phyloP scores from a whole-genome alignment of 352 stramenopile species.

The Phytopythium mirpurense region DNA sequence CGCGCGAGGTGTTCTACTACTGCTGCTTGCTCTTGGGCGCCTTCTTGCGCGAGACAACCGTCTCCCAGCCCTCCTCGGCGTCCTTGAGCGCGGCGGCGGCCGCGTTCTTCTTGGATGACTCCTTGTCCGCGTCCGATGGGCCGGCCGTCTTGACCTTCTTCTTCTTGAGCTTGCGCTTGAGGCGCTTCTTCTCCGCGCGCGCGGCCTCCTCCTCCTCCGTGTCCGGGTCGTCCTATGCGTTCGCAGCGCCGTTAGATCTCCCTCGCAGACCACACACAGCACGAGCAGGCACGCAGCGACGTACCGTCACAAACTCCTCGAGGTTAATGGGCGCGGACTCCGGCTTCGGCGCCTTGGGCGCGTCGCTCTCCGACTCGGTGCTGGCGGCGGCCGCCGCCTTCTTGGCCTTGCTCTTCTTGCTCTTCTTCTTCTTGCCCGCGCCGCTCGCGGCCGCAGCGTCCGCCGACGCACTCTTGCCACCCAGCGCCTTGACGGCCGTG shows the following conservation, averaged over 20 bases:
- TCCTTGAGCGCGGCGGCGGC: constrained; percentile 52
- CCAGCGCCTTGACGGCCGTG: constrained; percentile 60
- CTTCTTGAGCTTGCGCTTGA: constrained; percentile 82
- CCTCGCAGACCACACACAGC: not conserved
- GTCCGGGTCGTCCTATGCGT: constrained; percentile 49
- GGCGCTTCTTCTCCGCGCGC: constrained; percentile 72
- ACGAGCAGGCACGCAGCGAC: not conserved
- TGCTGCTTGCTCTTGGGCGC: constrained; percentile 49
- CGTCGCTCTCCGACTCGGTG: constrained; percentile 5
- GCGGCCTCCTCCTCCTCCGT: constrained; percentile 77
- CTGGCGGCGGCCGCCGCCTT: constrained; percentile 10
- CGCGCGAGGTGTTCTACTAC: constrained; percentile 16
- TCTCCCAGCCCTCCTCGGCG: constrained; percentile 75
- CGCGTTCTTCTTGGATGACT: constrained; percentile 44
- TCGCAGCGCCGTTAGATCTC: not conserved
- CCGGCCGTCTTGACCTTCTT: constrained; percentile 57
- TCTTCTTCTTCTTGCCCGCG: constrained; percentile 57
- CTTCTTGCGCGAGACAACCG: constrained; percentile 67
- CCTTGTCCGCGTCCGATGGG: constrained; percentile 31
- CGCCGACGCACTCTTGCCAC: constrained; percentile 25
- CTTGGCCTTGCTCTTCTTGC: constrained; percentile 50
- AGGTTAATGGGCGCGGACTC: constrained; percentile 50
- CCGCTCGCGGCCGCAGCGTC: constrained; percentile 25
- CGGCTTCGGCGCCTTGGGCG: constrained; percentile 19
- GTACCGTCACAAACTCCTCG: constrained; percentile 51